Base-by-base conservation (phyloP, 257 asterid genomes). In the Paulownia fortunei region DNA sequence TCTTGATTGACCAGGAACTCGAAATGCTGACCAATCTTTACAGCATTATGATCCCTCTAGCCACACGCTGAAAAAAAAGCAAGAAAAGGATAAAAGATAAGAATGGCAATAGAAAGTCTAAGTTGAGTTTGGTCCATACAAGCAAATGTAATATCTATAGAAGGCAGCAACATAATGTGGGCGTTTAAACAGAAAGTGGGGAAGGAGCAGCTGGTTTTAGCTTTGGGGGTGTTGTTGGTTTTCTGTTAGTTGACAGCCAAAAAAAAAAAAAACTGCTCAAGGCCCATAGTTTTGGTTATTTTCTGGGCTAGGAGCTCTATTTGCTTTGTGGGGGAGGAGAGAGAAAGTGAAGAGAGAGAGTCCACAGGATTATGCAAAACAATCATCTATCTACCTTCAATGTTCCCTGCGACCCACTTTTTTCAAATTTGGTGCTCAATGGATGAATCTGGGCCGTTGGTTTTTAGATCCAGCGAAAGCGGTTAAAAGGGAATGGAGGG, bases 241-340 rank as follows among this genome's bases (percentile, higher is more conserved):
- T 52, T 41, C 39, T 27, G 36, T 37, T 55, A 47, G 23, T 18
- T 59, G 87, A 49, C 46, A 24, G 64, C 78, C 8, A 19, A n/a
- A 49, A 19, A 26, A 12, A 46, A 52, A 1, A 59, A 77, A 58
- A 79, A 84, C 83, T 65, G 83, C 79, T 21, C 4, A 69, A 76
- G 82, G 94, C 97, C 97, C 95, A 86, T 84, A 80, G 97, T 91
- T 88, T 91, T 84, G 72, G 34, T 4, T 6, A 34, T 54, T 21
- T 47, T 71, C 51, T 55, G 2, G 39, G 0, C 11, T 16, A 5
- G 26, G 64, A 26, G 77, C 62, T 27, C 13, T 21, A 23, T 27
- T 5, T 9, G 24, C 26, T 58, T 21, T 79, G 62, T 3, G 34
- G 47, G 23, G 8, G 66, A 34, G 49, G 81, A 61, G 83, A 51